Base-by-base conservation (phyloP, 352 stramenopile genomes). In the Pythium myriotylum region DNA sequence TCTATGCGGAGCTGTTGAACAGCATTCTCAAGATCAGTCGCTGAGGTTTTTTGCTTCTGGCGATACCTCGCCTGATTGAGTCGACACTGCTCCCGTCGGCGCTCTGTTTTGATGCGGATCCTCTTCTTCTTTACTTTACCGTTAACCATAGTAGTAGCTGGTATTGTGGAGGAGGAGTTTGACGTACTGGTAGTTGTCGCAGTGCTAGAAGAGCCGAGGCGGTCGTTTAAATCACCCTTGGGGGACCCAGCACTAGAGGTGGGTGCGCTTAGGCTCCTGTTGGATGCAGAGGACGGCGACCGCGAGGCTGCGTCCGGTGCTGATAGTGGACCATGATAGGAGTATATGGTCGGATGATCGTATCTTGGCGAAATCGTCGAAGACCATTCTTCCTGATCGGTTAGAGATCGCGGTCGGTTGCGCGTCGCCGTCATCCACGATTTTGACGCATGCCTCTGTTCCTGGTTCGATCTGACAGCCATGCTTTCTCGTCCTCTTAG, bases 21-120 rank as follows among this genome's bases (percentile, higher is more conserved):
- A 10, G 43, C 19, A 5, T 14, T 27, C 5, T 42, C 43, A 14
- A 62, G 54, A 8, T 33, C 20, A 1, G 40, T 23, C 13, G 19
- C 17, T 3, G 9, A 22, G 16, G 5, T 12, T 7, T 20, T 39
- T 12, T 49, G 54, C 23, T 48, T 46, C 12, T 54, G 5, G 16
- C 54, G 54, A 58, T 79, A 79, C 23, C 61, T 37, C n/a, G 71
- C 64, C 17, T 79, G 67, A 48, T 76, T 76, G 19, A 42, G 41
- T 5, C 71, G 67, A 26, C 71, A 76, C 43, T 76, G 71, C 39
- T 76, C 59, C 40, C 64, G 67, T n/a, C 67, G 56, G 7, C 53
- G 60, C 2, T 68, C 43, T 0, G 72, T 75, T 32, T 73, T 73
- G 43, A 67, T 52, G 12, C 64, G 68, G 22, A 68, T 37, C 3